phyloP scores from a whole-genome alignment of 352 stramenopile species.

The Phytophthora sansomeana region DNA sequence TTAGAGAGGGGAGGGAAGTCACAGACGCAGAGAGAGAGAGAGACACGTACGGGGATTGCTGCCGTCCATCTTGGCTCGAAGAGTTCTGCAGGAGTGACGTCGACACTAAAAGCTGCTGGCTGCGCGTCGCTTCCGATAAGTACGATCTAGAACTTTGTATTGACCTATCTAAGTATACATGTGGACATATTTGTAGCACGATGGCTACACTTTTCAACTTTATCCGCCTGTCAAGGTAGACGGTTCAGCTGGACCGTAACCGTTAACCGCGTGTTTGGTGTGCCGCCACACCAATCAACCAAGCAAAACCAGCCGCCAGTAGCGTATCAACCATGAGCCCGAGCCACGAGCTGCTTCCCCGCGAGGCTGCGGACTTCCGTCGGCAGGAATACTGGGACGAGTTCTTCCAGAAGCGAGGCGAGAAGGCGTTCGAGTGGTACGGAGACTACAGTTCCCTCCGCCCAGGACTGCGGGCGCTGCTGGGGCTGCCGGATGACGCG shows the following conservation, averaged over 20 bases:
- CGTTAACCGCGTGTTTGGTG: background rate
- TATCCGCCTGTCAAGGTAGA: background rate
- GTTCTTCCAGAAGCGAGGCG: slow-evolving; percentile 77
- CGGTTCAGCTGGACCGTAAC: slow-evolving; percentile 1
- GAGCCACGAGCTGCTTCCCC: slow-evolving; percentile 55
- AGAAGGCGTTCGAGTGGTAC: slow-evolving; percentile 87
- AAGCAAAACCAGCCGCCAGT: background rate
- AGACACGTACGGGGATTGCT: slow-evolving; percentile 50
- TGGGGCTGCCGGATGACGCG: slow-evolving; percentile 37
- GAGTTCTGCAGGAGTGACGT: background rate
- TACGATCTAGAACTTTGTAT: background rate
- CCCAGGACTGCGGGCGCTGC: slow-evolving; percentile 39
- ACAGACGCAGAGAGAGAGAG: no score
- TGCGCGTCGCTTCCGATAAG: slow-evolving; percentile 1
- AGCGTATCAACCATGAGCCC: background rate
- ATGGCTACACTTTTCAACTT: background rate
- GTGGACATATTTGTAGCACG: background rate
- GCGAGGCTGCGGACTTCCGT: slow-evolving; percentile 64
- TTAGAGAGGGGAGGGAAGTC: no score
- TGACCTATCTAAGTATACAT: background rate
- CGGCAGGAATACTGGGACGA: slow-evolving; percentile 78
- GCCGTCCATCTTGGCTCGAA: slow-evolving; percentile 22
- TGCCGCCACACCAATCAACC: background rate
- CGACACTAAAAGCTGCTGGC: slow-evolving; percentile 1
- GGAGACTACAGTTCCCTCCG: slow-evolving; percentile 62